Evolutionary conservation across 768 basidiomycete species (phyloP).

Genomic region (Pulveroboletus sp.): DNA sequence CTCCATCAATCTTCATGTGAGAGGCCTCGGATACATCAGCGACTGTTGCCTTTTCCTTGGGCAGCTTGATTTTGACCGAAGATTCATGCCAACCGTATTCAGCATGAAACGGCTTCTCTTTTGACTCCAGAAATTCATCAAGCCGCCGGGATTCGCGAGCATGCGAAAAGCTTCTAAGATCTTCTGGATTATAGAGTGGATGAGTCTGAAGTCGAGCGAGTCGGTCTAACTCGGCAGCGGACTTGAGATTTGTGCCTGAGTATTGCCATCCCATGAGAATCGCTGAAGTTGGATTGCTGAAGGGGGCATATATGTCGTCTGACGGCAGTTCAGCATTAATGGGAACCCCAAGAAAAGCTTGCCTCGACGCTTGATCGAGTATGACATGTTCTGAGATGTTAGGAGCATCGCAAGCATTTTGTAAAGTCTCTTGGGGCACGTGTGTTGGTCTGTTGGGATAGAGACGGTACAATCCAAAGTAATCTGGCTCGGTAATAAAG

Average conservation of each 20-base stretch:
- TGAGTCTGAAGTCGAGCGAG: conserved; percentile 21
- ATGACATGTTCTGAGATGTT: background rate
- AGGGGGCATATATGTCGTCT: conserved; percentile 7
- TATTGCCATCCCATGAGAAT: conserved; percentile 33
- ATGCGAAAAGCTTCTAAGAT: background rate
- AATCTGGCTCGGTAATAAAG: background rate
- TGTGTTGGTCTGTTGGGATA: background rate
- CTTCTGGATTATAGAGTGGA: background rate
- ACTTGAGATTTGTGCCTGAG: conserved; percentile 25
- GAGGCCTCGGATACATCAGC: background rate
- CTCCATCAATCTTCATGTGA: background rate
- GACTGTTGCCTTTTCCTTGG: background rate
- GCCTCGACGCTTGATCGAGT: background rate
- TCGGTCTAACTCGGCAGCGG: conserved; percentile 23
- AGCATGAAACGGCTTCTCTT: background rate
- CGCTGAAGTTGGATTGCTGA: conserved; percentile 18
- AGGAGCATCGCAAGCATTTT: background rate
- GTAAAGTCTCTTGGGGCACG: background rate
- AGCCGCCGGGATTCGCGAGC: background rate
- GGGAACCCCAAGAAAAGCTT: background rate
- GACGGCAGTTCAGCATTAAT: background rate
- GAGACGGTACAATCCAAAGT: background rate
- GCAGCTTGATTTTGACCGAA: background rate
- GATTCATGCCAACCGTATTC: conserved; percentile 5
- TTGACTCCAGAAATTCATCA: background rate